Evolutionary conservation across 2,329 filamentous ascomycete genomes (phyloP).

Genomic region (Penicillium sp.): DNA sequence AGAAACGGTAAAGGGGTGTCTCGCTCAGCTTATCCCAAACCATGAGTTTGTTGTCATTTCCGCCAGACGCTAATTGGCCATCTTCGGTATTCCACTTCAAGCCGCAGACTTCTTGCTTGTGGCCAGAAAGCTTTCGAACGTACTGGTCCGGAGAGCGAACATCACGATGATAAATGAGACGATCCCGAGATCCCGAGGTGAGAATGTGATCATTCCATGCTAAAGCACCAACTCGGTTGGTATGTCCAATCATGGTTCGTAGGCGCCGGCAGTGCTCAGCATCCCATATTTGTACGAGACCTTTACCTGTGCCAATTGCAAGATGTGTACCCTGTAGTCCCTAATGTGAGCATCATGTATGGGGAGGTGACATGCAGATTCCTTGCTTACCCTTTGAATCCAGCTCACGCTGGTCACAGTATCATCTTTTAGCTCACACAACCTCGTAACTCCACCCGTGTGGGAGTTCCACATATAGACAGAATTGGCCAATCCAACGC

Average conservation of each 20-base stretch:
- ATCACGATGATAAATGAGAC: constrained; percentile 91
- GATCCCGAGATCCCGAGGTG: constrained; percentile 89
- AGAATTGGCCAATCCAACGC: constrained; percentile 85
- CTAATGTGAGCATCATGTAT: constrained; percentile 6
- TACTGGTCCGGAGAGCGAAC: constrained; percentile 90
- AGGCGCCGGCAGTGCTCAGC: constrained; percentile 80
- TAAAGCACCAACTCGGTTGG: constrained; percentile 84
- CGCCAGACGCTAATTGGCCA: constrained; percentile 88
- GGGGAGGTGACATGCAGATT: not conserved
- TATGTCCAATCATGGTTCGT: constrained; percentile 95
- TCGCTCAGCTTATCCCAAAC: constrained; percentile 97
- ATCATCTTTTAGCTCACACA: constrained; percentile 90
- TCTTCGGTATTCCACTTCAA: constrained; percentile 97
- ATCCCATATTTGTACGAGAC: constrained; percentile 96
- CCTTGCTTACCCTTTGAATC: constrained; percentile 72
- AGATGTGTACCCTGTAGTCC: constrained; percentile 73
- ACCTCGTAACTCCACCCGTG: constrained; percentile 84
- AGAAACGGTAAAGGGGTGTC: constrained; percentile 88
- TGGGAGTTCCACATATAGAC: constrained; percentile 99
- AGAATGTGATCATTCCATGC: constrained; percentile 99
- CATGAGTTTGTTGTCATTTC: constrained; percentile 98
- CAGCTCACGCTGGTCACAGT: constrained; percentile 95
- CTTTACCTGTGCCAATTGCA: constrained; percentile 91
- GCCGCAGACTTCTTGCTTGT: constrained; percentile 97
- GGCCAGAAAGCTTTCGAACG: constrained; percentile 79